Evolutionary conservation across 139 green algal species (phyloP), one percentile per base, ranked within the genome.

Genomic region (Chlamydomonas urium): DNA sequence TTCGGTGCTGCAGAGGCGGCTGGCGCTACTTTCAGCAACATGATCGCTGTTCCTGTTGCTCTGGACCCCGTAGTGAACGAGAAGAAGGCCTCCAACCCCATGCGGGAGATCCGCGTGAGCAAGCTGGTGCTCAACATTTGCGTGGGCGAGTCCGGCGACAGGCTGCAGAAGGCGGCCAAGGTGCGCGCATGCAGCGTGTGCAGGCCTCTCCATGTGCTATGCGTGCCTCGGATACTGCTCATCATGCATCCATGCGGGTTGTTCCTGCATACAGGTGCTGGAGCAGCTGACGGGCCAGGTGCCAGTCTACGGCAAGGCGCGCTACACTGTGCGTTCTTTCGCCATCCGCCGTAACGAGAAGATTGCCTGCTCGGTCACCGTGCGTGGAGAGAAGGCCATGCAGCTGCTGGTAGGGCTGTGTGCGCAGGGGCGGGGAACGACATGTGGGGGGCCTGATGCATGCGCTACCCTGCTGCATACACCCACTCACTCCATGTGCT

Each of bases 51-150:
- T n/a, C n/a, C n/a, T n/a, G n/a, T n/a, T n/a, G n/a, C n/a, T n/a
- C n/a, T n/a, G n/a, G n/a, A n/a, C n/a, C 26, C 24, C 53, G 53
- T 21, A 63, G 53, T 63, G 53, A 63, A 63, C 63, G 63, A 71
- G 14, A 57, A 56, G 37, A 71, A 71, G 38, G 71, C 71, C 66
- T 83, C 37, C 69, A 98, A 98, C 86, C 81, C 86, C 53, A 99
- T 98, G 93, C 78, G 92, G 86, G 94, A 98, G 38, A 98, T 99
- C 83, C 90, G 91, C 81, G 95, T 99, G 47, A 74, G 89, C 36
- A 99, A 99, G 90, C 90, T 99, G 65, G 85, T 97, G 29, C 87
- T 99, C 19, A 99, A 99, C 90, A 97, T 96, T 82, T 96, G 81
- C 73, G 92, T 97, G 8, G 96, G 96, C 50, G 96, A 99, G 90